A percentile compares a stretch with the other conserved stretches of the same genome.
Evolutionary conservation across 495 filamentous ascomycete genomes (phyloP).

Genomic region (Chaetomium tenue): DNA sequence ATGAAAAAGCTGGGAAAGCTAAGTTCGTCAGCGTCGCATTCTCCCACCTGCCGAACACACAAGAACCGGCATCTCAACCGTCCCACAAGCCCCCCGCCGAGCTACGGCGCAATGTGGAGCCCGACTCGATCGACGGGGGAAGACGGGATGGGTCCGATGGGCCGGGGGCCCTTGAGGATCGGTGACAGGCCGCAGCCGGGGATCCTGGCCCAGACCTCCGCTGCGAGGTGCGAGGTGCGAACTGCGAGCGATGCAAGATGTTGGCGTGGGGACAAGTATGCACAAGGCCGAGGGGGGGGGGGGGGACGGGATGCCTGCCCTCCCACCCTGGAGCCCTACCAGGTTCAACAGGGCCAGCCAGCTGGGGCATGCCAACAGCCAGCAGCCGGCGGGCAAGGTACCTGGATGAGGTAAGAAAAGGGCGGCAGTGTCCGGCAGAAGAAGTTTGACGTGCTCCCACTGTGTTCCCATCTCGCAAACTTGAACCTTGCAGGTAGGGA

Average conservation of each 20-base stretch:
- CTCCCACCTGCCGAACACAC: neutral
- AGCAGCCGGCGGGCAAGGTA: neutral
- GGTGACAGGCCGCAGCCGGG: conserved; percentile 5
- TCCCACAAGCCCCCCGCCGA: neutral
- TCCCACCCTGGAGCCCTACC: too few species aligned
- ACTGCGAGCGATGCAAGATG: neutral
- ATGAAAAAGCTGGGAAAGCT: too few species aligned
- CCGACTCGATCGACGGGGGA: conserved; percentile 5
- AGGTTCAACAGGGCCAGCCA: neutral
- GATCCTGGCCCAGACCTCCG: neutral
- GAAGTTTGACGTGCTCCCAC: neutral
- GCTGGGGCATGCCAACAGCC: neutral
- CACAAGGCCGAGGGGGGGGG: neutral
- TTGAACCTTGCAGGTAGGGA: too few species aligned
- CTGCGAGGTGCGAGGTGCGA: neutral
- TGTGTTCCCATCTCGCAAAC: neutral
- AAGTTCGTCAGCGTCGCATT: conserved; percentile 1
- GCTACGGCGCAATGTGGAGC: conserved; percentile 6
- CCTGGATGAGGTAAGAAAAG: neutral
- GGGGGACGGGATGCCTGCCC: neutral
- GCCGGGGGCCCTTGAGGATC: neutral
- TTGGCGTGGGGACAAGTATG: neutral
- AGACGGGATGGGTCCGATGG: conserved; percentile 8
- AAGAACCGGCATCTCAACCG: neutral
- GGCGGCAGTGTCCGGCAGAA: conserved; percentile 1